Evolutionary conservation across 108 stramenopile species (phyloP), one percentile per base, ranked within the genome.

Genomic region (Fistulifera pelliculosa): DNA sequence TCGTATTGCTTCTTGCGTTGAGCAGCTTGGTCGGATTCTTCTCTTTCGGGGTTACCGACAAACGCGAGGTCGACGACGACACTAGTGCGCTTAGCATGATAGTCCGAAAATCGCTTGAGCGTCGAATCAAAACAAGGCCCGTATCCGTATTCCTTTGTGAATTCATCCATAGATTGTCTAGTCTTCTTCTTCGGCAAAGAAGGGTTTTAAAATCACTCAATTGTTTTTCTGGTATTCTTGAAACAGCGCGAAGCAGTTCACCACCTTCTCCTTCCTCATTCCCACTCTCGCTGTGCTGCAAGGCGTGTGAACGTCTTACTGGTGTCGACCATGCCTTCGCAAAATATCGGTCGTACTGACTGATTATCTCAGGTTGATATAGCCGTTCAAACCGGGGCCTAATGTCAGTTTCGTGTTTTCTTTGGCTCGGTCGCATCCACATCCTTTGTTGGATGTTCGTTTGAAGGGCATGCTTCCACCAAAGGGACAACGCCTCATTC

Each of bases 401-500:
- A 18, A 86, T 41, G n/a, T 75, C 38, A 15, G 73, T 60, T 15
- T 65, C 71, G 42, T 54, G 38, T 21, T 74, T 73, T 24, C 56
- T 69, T 18, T 54, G 52, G 3, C 79, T 77, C n/a, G 88, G 61
- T 41, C 80, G 68, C 70, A 87, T 86, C 90, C 90, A 92, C 80
- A 85, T 83, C 28, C 90, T 67, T 40, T 83, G 73, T 42, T 88
- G 79, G 13, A 92, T 75, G 60, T 82, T 73, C 2, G 58, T 25
- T 68, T 87, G 80, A 50, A 87, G 58, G 10, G 86, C 82, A 27
- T 59, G 50, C 59, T 78, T 87, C 86, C 86, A 87, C 86, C 86
- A 87, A 17, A 65, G 35, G 11, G 82, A 83, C 18, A 87, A 60
- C 10, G 77, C 70, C 41, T 62, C 57, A 40, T 81, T 76, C 53